Base-by-base conservation (phyloP, 176 grass and related monocot genomes). In the Elymus sibiricus region DNA sequence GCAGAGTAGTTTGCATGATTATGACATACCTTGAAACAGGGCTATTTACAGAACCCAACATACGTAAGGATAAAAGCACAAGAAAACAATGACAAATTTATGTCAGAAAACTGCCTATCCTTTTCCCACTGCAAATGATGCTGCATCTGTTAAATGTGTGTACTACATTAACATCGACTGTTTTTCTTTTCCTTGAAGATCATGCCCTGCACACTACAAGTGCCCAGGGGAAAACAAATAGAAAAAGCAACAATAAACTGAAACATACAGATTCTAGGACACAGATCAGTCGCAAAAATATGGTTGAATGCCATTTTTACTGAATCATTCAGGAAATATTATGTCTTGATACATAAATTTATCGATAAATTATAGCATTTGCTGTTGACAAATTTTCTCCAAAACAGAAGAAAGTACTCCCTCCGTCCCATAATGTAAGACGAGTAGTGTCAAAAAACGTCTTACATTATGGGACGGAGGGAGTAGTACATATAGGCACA, bases 1-100 rank as follows among this genome's bases (percentile, higher is more conserved):
- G 14, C 25, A 72, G 68, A 40, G 67, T 75, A 82, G 53, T 43
- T 81, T 40, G n/a, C 19, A 82, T 58, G 82, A 78, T 19, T 80
- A 80, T 25, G 9, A 80, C 11, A 65, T 46, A 65, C 26, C 39
- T 24, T 51, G 58, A 28, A 59, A 84, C 37, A 76, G 11, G 22
- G 32, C 27, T 29, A 76, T n/a, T 62, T 29, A 35, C 39, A 49
- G 12, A 49, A 37, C 72, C 4, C 8, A 64, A 38, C 22, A 77
- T 49, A 77, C 26, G 22, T 25, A 84, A 14, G 22, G 42, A 85
- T 53, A 29, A 55, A 34, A 63, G 53, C 17, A 46, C 26, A 59
- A 69, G 15, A 15, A 65, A 87, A 31, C 4, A 37, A 32, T 64
- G 39, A 13, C 14, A 49, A 51, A 66, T 26, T 22, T 37, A 47